Evolutionary conservation across 1,284 basidiomycete species (phyloP).

Genomic region (Agaricales sp.): DNA sequence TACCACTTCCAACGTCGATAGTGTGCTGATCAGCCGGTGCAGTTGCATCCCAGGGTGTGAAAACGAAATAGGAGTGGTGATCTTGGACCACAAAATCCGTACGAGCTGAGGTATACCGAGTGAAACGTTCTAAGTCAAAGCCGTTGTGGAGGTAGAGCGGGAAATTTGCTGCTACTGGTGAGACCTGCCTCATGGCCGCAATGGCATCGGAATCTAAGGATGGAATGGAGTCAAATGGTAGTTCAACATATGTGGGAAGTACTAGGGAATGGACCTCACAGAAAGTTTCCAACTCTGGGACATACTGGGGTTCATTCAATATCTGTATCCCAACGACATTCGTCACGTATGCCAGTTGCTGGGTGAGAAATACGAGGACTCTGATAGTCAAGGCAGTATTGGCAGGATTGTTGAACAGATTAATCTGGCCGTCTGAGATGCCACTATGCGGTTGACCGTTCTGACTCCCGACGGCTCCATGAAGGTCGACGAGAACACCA

Average conservation of each 20-base stretch:
- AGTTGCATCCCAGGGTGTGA: slow-evolving; percentile 33
- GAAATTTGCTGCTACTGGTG: slow-evolving; percentile 33
- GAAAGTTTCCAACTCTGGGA: slow-evolving; percentile 36
- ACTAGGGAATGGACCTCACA: slow-evolving; percentile 30
- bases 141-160: slow-evolving; percentile 73
- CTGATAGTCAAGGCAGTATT: slow-evolving; percentile 52
- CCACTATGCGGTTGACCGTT: slow-evolving; percentile 64
- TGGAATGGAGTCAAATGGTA: neutral
- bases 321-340: slow-evolving; percentile 74
- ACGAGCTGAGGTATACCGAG: slow-evolving; percentile 40
- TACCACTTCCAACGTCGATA: slow-evolving; percentile 30
- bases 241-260: slow-evolving; percentile 2
- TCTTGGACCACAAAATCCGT: slow-evolving; percentile 69
- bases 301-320: slow-evolving; percentile 61
- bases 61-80: slow-evolving; percentile 71
- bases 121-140: slow-evolving; percentile 53
- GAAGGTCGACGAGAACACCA: slow-evolving; percentile 69
- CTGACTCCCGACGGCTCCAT: slow-evolving; percentile 66
- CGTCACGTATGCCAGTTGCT: slow-evolving; percentile 48
- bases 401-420: slow-evolving; percentile 39
- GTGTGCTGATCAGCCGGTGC: slow-evolving; percentile 41
- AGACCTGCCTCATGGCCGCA: slow-evolving; percentile 37
- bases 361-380: slow-evolving; percentile 45
- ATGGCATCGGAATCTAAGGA: slow-evolving; percentile 41
- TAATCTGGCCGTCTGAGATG: slow-evolving; percentile 48